Evolutionary conservation across 2,329 filamentous ascomycete genomes (phyloP), one percentile per base, ranked within the genome.

Genomic region (Gnomoniopsis smithogilvyi): DNA sequence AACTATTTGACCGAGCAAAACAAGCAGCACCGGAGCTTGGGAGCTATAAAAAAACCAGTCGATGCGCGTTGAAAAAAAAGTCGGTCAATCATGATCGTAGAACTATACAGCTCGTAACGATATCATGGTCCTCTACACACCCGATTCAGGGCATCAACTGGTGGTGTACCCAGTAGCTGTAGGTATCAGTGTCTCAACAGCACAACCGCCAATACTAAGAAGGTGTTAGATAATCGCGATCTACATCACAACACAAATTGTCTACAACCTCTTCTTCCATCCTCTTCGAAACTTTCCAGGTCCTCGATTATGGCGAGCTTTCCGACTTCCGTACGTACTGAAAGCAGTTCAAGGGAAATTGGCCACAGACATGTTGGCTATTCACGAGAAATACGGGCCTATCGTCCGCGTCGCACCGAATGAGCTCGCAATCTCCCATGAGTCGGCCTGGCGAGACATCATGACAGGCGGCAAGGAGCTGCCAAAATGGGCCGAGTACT

Each of bases 351-450:
- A 49, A 1, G 61, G 61, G 3, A 61, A 22, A 17, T 43, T 56
- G 21, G 45, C 48, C 34, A 2, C 2, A 12, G 43, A 48, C 1
- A 30, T 60, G 21, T 43, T 60, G 3, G 53, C 46, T 22, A 3
- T 57, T 12, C 21, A 48, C 46, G 30, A 54, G 6, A 34, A 51
- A n/a, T 66, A 66, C 55, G 64, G 63, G 12, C 64, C 65, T 12
- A 47, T 64, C 30, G 63, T 66, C 7, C 64, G 58, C 36, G 46
- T 61, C 33, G 50, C 51, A 24, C 60, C 64, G 6, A 47, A 46
- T 19, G 55, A 62, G 43, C 54, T 65, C 15, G 24, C 52, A 36
- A 33, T 62, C 2, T 46, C 41, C 3, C 46, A 60, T 43, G 51
- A 50, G 11, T 51, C 30, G 17, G 51, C 56, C n/a, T 64, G 58